A percentile compares a stretch with the other conserved stretches of the same genome.
phyloP scores from a whole-genome alignment of 768 basidiomycete genomes.

The Royoungia palumana region DNA sequence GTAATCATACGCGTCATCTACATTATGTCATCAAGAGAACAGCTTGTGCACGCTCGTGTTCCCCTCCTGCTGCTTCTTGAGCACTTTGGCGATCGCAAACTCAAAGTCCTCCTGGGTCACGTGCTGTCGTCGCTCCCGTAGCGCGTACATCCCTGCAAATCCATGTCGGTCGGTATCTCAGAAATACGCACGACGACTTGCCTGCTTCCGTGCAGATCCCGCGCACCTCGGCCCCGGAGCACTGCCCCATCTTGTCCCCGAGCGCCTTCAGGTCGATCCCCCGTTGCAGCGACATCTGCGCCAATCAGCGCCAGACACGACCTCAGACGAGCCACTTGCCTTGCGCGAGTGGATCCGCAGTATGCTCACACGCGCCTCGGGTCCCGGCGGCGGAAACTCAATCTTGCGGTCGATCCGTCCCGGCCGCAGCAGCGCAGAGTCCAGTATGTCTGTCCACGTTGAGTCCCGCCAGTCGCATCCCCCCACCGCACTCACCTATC shows the following conservation, averaged over 20 bases:
- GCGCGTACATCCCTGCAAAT: conserved; percentile 86
- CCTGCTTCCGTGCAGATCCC: conserved; percentile 98
- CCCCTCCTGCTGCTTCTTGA: conserved; percentile 96
- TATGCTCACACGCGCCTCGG: conserved; percentile 96
- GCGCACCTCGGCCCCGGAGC: conserved; percentile 95
- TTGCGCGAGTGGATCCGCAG: conserved; percentile 96
- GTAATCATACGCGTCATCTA: conserved; percentile 18
- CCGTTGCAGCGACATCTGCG: conserved; percentile 92
- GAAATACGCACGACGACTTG: conserved; percentile 26
- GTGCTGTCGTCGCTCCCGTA: conserved; percentile 92
- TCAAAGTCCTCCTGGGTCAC: conserved; percentile 99
- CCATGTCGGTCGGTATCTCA: too few species aligned
- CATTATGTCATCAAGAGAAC: conserved; percentile 67
- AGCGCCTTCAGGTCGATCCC: conserved; percentile 95
- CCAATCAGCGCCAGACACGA: neutral
- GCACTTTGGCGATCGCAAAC: conserved; percentile 94
- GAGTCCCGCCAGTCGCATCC: conserved; percentile 1
- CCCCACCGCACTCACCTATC: conserved; percentile 51
- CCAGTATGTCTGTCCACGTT: conserved; percentile 71
- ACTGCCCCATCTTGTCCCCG: conserved; percentile 99
- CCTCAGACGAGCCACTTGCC: conserved; percentile 35
- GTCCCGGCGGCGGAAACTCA: conserved; percentile 97
- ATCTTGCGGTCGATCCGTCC: conserved; percentile 98
- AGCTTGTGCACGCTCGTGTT: conserved; percentile 94
- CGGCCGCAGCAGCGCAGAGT: conserved; percentile 87